Evolutionary conservation across 2,329 filamentous ascomycete genomes (phyloP).

Genomic region (Apiospora rasikravindrae): DNA sequence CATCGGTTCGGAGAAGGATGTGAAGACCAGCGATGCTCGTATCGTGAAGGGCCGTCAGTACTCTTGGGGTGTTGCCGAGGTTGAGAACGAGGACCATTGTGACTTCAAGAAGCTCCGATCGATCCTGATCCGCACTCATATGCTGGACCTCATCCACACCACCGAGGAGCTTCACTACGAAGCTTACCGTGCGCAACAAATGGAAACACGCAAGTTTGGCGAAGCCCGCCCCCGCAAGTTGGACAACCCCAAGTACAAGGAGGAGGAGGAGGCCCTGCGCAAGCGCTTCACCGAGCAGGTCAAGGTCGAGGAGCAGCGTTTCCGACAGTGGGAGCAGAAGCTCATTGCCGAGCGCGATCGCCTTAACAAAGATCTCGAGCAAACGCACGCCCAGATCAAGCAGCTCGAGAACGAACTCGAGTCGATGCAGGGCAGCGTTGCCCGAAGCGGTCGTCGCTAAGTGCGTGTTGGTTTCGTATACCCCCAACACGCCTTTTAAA

Average conservation of each 20-base stretch:
- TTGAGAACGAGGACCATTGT: conserved; percentile 99
- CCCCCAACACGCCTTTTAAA: conserved; percentile 18
- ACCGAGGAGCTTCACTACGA: conserved; percentile 99
- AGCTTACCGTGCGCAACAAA: conserved; percentile 97
- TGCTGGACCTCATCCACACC: conserved; percentile 99
- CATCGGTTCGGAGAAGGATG: conserved; percentile 98
- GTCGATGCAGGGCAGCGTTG: conserved; percentile 86
- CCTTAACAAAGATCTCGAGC: conserved; percentile 99
- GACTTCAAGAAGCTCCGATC: conserved; percentile 99
- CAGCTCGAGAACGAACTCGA: conserved; percentile 91
- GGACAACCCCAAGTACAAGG: conserved; percentile 99
- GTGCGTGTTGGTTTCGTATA: conserved; percentile 19
- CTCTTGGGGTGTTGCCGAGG: conserved; percentile 98
- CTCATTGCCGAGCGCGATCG: conserved; percentile 98
- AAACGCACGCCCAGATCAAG: conserved; percentile 94
- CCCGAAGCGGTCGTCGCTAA: conserved; percentile 91
- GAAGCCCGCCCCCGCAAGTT: conserved; percentile 96
- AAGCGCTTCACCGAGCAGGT: conserved; percentile 99
- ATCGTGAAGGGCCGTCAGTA: conserved; percentile 99
- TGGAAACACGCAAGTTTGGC: conserved; percentile 99
- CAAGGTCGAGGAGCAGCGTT: conserved; percentile 99
- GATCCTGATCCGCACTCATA: conserved; percentile 98
- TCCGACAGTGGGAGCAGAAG: conserved; percentile 99
- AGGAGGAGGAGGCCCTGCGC: conserved; percentile 96
- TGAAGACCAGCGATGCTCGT: conserved; percentile 93